Percentiles rank a stretch among this genome's conserved stretches.
Evolutionary conservation across 2,329 filamentous ascomycete species (phyloP).

Genomic region (Dothiorella sarmentorum): DNA sequence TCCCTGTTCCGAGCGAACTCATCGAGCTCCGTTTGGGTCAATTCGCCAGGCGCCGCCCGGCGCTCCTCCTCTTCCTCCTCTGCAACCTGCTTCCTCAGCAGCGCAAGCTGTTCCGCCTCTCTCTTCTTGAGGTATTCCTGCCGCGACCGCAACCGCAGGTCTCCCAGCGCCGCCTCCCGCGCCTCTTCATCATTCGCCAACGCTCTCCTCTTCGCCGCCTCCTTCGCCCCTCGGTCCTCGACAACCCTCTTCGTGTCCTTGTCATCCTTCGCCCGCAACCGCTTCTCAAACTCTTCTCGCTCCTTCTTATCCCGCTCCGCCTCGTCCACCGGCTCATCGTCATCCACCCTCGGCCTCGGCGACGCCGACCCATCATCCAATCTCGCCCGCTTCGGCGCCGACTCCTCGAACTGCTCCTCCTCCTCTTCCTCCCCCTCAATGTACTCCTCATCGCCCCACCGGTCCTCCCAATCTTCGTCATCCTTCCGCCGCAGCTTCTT

Average conservation of each 20-base stretch:
- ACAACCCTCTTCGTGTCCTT: constrained; percentile 66
- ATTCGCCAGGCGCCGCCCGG: constrained; percentile 63
- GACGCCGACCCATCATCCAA: constrained; percentile 49
- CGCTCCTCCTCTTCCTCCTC: constrained; percentile 80
- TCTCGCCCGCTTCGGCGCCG: constrained; percentile 62
- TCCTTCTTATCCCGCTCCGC: constrained; percentile 55
- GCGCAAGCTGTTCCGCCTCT: constrained; percentile 76
- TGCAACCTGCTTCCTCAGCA: constrained; percentile 85
- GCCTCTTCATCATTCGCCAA: constrained; percentile 63
- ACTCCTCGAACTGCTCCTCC: constrained; percentile 61
- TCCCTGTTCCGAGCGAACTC: constrained; percentile 89
- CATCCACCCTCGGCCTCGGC: constrained; percentile 43
- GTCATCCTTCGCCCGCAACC: constrained; percentile 68
- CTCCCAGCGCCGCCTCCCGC: constrained; percentile 69
- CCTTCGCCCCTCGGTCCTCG: constrained; percentile 53
- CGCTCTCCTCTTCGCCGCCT: constrained; percentile 58
- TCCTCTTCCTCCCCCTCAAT: constrained; percentile 52
- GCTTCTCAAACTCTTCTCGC: constrained; percentile 74
- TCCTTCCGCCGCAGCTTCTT: constrained; percentile 45
- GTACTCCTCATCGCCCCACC: constrained; percentile 77
- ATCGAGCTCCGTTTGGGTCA: constrained; percentile 76
- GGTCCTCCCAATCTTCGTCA: constrained; percentile 63
- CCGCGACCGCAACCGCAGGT: constrained; percentile 76
- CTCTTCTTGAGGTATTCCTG: constrained; percentile 94
- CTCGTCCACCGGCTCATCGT: constrained; percentile 23